These are phyloP conservation scores for Malassezia sp. DNA, from an alignment of 1,284 basidiomycete species.

Conservation along the genomic window DNA sequence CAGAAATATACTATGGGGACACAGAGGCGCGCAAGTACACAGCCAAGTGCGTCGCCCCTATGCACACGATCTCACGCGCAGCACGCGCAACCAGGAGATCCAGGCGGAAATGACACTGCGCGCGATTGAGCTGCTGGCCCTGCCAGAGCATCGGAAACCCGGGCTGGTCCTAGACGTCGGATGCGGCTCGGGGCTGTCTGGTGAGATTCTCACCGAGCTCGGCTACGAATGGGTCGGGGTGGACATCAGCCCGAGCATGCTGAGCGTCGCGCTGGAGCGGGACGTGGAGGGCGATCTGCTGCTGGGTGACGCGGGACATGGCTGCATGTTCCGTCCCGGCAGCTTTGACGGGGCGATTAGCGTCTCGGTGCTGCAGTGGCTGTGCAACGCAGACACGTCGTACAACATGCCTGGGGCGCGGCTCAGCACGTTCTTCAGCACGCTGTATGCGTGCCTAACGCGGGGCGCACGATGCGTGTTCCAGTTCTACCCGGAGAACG, in stretches of 20 bases:
- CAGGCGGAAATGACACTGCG: slow-evolving; percentile 97
- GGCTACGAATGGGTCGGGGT: slow-evolving; percentile 90
- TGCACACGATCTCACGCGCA: slow-evolving; percentile 31
- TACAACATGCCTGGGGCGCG: slow-evolving; percentile 86
- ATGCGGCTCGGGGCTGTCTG: slow-evolving; percentile 93
- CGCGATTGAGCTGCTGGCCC: slow-evolving; percentile 76
- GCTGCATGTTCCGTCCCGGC: slow-evolving; percentile 71
- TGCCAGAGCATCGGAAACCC: slow-evolving; percentile 52
- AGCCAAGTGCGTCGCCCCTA: too few species aligned
- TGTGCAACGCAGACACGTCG: slow-evolving; percentile 89
- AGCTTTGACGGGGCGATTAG: slow-evolving; percentile 97
- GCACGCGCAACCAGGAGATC: slow-evolving; percentile 80
- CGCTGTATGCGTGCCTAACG: slow-evolving; percentile 77
- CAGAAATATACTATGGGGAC: slow-evolving; percentile 97
- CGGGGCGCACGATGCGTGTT: slow-evolving; percentile 88
- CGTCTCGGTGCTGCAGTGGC: slow-evolving; percentile 96
- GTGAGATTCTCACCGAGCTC: slow-evolving; percentile 87
- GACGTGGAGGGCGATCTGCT: slow-evolving; percentile 45
- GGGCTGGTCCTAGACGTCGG: slow-evolving; percentile 79
- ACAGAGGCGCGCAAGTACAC: slow-evolving; percentile 92
- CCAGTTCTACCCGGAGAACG: slow-evolving; percentile 46
- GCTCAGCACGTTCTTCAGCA: slow-evolving; percentile 86
- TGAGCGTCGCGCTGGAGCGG: slow-evolving; percentile 42
- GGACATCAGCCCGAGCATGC: slow-evolving; percentile 91
- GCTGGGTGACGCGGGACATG: slow-evolving; percentile 49